These are phyloP conservation scores for Acephala macrosclerotiorum DNA, from an alignment of 2,329 filamentous ascomycete species.

Conservation along the genomic window DNA sequence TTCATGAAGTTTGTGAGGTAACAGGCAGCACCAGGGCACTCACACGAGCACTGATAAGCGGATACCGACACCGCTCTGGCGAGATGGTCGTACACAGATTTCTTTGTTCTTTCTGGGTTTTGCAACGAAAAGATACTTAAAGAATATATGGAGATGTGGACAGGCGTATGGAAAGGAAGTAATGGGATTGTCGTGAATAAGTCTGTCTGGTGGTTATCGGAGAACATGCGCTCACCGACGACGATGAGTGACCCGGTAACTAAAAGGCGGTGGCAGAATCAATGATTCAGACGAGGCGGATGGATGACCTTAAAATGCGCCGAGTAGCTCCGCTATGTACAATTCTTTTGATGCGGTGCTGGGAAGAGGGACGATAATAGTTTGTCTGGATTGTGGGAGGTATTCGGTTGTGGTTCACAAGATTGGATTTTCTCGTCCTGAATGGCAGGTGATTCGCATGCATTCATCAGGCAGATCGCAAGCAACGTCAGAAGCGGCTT, in stretches of 20 bases:
- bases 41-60: constrained; percentile 12
- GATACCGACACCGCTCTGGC: constrained; percentile 7
- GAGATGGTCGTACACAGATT: background rate
- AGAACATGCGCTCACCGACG: background rate
- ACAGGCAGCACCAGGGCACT: constrained; percentile 17
- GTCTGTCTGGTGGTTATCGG: constrained; percentile 1
- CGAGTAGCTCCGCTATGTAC: background rate
- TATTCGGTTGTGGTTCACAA: background rate
- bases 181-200: background rate
- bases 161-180: background rate
- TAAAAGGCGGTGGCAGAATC: background rate
- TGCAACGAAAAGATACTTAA: background rate
- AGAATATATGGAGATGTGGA: background rate
- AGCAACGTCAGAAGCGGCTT: background rate
- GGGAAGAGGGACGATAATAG: background rate
- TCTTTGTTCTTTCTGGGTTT: constrained; percentile 1
- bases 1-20: constrained; percentile 19
- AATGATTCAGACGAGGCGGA: background rate
- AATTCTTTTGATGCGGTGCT: background rate
- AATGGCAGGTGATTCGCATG: background rate
- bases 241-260: background rate
- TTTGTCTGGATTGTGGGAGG: background rate
- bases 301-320: background rate
- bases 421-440: background rate
- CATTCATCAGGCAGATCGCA: background rate